Evolutionary conservation across 202 grass and related monocot genomes (phyloP).

Genomic region (Sporobolus alterniflorus): DNA sequence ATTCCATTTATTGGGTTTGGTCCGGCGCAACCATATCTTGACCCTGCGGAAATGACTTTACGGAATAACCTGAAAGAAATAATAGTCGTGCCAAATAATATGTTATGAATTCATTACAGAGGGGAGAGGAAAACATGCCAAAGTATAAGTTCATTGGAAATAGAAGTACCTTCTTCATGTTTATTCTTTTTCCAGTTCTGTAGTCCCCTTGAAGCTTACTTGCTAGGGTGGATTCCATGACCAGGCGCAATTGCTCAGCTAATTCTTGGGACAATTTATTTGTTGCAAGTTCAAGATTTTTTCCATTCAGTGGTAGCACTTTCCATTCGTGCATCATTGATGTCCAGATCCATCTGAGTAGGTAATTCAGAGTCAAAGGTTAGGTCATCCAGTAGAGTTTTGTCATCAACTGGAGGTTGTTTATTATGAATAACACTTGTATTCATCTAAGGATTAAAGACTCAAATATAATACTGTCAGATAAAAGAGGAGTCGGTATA

Average conservation of each 20-base stretch:
- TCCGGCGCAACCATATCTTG: conserved; percentile 95
- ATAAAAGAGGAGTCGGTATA: too few species aligned
- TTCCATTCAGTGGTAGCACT: conserved; percentile 75
- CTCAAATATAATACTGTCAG: too few species aligned
- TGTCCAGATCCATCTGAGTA: conserved; percentile 54
- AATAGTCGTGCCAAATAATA: background rate
- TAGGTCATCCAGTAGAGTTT: conserved; percentile 37
- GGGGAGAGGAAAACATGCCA: conserved; percentile 12
- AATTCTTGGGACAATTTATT: conserved; percentile 89
- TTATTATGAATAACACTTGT: too few species aligned
- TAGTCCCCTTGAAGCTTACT: conserved; percentile 99
- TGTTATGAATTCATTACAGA: conserved; percentile 23
- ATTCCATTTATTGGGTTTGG: conserved; percentile 95
- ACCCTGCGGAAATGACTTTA: conserved; percentile 93
- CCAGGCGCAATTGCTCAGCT: conserved; percentile 87
- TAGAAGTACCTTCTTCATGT: conserved; percentile 95
- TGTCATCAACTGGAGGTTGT: conserved; percentile 53
- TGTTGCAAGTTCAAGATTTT: conserved; percentile 65
- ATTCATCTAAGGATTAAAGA: too few species aligned
- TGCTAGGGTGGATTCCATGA: conserved; percentile 93
- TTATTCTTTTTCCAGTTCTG: conserved; percentile 98
- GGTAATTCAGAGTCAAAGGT: conserved; percentile 31
- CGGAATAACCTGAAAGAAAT: conserved; percentile 78
- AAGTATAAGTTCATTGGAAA: background rate
- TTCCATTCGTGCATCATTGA: conserved; percentile 37